Conservation (phyloP, 2,329 filamentous ascomycete species). For the Sporothrix phasma region DNA sequence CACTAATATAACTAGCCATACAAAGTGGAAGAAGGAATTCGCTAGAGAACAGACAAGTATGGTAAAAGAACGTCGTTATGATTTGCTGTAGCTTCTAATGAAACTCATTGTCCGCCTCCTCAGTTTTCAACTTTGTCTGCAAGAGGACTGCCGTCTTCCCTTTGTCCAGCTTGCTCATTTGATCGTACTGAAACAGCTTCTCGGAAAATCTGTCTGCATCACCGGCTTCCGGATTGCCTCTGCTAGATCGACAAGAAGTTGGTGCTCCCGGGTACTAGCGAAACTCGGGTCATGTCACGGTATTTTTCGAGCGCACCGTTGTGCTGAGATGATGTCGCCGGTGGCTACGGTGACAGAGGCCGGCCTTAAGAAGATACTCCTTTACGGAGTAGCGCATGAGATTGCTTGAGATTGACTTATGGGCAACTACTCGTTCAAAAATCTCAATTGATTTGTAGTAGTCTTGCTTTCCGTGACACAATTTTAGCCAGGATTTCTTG, state of each 20-base stretch:
- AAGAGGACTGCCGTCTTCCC: conserved; percentile 89
- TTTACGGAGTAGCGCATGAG: conserved; percentile 91
- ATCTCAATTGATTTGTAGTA: conserved; percentile 74
- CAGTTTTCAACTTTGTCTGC: conserved; percentile 73
- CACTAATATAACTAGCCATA: no score
- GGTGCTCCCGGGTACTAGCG: conserved; percentile 64
- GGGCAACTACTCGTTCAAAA: conserved; percentile 80
- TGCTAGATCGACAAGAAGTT: conserved; percentile 67
- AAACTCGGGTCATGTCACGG: conserved; percentile 72
- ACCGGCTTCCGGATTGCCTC: conserved; percentile 64
- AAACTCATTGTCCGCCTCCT: conserved; percentile 38
- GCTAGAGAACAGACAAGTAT: not conserved
- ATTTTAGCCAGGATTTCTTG: conserved; percentile 88
- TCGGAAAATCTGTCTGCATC: conserved; percentile 79
- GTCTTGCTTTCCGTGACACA: conserved; percentile 56
- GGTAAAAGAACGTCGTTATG: not conserved
- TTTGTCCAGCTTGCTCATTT: conserved; percentile 87
- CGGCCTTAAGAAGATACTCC: conserved; percentile 89
- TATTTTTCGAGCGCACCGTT: conserved; percentile 76
- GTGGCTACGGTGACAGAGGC: conserved; percentile 75
- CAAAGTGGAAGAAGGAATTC: no score
- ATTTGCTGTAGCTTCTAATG: conserved; percentile 19
- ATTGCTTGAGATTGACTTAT: conserved; percentile 73
- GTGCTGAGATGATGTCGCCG: conserved; percentile 65
- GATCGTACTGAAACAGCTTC: conserved; percentile 80